phyloP scores from a whole-genome alignment of 129 eudicot genomes.

The Lonicera japonica region DNA sequence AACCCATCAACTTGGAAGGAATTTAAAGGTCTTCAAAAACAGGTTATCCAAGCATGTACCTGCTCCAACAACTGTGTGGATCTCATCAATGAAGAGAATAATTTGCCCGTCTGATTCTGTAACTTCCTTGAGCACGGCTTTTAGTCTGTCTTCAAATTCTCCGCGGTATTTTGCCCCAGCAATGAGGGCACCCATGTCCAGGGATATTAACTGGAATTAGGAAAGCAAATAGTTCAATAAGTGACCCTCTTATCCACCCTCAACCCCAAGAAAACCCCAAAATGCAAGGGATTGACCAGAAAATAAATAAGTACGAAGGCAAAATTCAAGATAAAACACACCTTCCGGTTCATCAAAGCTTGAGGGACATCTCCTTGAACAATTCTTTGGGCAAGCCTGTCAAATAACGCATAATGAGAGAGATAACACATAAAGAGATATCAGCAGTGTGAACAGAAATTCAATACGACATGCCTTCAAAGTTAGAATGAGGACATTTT shows the following conservation, averaged over 20 bases:
- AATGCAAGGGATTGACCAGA: background rate
- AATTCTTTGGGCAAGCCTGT: conserved; percentile 97
- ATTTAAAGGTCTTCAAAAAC: too few relatives aligned
- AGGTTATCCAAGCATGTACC: conserved; percentile 34
- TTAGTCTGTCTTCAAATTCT: conserved; percentile 92
- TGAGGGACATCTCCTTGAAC: conserved; percentile 99
- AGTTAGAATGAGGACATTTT: too few relatives aligned
- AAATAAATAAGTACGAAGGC: background rate
- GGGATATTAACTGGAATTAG: conserved; percentile 74
- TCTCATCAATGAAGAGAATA: conserved; percentile 93
- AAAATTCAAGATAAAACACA: conserved; percentile 19
- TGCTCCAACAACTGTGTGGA: conserved; percentile 97
- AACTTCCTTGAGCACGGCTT: conserved; percentile 95
- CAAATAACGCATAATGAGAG: conserved; percentile 1
- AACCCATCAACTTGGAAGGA: background rate
- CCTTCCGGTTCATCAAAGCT: conserved; percentile 90
- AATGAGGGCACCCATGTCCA: conserved; percentile 98
- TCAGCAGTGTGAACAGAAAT: background rate
- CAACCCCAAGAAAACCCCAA: background rate
- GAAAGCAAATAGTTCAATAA: conserved; percentile 10
- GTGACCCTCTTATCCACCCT: background rate
- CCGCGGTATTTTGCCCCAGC: conserved; percentile 99
- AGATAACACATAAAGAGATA: background rate
- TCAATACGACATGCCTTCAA: background rate
- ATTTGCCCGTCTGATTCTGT: conserved; percentile 95